Evolutionary conservation across 306 rosid species (phyloP), one percentile per base, ranked within the genome.

Genomic region (Dicorynia guianensis): DNA sequence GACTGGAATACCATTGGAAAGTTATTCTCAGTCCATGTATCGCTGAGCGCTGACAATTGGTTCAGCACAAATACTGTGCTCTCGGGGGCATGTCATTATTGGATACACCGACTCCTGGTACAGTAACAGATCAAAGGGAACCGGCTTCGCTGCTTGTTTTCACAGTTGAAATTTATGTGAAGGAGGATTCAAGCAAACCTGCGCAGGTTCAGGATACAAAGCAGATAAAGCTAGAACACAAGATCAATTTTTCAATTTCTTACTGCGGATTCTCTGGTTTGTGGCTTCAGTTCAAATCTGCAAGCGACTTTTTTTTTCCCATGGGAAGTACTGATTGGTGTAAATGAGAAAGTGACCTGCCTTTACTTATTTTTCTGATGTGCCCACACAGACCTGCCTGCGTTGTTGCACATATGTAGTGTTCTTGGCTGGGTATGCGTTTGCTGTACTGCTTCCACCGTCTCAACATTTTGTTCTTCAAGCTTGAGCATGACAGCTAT

Each of bases 261-360:
- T 56, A 19, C 44, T 7, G 60, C 68, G 83, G 66, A 61, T 53
- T 76, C 13, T 73, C 79, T 79, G 80, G 74, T 82, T 82, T 76
- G 64, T 79, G 84, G 80, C 76, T 78, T 78, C 83, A 74, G 67
- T 74, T 74, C 64, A 47, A 86, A 77, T 60, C 49, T 83, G 81
- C 44, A 74, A 56, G 74, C 77, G 66, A n/a, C n/a, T 74, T 81
- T 70, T 76, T 78, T 15, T 67, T 64, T n/a, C 35, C 76, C 87
- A 73, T 76, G 36, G 50, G 57, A 76, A 63, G 33, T 59, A 80
- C 74, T 72, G 69, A 80, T 42, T 76, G 69, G 81, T 20, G 70
- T 72, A 67, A 70, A 69, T 53, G 59, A 54, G 8, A 64, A 64
- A 71, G 79, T 65, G 49, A 52, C 65, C 60, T 59, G 80, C 76